Evolutionary conservation across 2,329 filamentous ascomycete species (phyloP), one percentile per base, ranked within the genome.

Genomic region (Myriangium duriaei): DNA sequence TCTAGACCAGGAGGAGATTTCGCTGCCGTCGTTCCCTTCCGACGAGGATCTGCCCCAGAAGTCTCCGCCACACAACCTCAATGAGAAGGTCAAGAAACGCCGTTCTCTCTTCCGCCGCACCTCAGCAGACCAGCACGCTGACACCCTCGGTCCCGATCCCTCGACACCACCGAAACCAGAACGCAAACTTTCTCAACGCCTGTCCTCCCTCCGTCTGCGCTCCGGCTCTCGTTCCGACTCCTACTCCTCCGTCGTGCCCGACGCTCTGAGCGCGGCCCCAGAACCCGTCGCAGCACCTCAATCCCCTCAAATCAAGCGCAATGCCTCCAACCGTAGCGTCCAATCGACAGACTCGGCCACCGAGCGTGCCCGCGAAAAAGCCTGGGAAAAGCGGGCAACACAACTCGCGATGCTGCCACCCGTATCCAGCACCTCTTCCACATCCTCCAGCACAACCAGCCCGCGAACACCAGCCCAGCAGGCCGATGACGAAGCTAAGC

Each of bases 371-470:
- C 63, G 66, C 36, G 81, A 92, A 65, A 74, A 75, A 42, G 72
- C 81, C 61, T 98, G 91, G 91, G 91, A 96, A 68, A 79, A 82
- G 64, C 72, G 88, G 43, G 91, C 91, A 17, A 95, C 87, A n/a
- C 74, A 92, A 42, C 66, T 96, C 47, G 88, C 84, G 19, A 73
- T 72, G 48, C 37, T 39, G 7, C 26, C 39, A 19, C 19, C 32
- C 19, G 26, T 34, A n/a, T 12, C 26, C 4, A 13, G 24, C 11
- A 9, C 32, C 32, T 11, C 16, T 16, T 12, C 9, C 1, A 10
- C 18, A 5, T 29, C 39, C 13, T 18, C 21, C 16, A 36, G 18
- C 4, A 32, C 32, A n/a, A 21, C 36, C 3, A 18, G 19, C 2
- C 5, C 12, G 16, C 31, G 34, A 11, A 24, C 34, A 11, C 13